Percentiles rank a stretch among this genome's conserved stretches.
phyloP scores from a whole-genome alignment of 2,329 filamentous ascomycete genomes.

The Cladophialophora immunda region DNA sequence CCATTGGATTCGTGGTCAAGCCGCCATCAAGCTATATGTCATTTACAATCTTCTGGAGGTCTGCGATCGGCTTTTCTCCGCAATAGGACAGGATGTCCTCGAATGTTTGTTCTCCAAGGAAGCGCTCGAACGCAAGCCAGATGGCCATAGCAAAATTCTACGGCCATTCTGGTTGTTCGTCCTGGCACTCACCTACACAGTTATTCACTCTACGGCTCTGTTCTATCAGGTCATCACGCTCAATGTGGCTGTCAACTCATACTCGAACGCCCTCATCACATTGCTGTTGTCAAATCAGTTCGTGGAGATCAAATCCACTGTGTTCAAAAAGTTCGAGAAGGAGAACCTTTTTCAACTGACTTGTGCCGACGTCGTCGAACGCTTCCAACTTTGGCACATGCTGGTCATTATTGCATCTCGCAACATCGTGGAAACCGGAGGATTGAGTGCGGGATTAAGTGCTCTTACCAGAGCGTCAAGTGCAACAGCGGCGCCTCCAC shows the following conservation, averaged over 20 bases:
- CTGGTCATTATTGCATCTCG: conserved; percentile 93
- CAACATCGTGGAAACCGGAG: conserved; percentile 95
- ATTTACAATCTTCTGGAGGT: conserved; percentile 97
- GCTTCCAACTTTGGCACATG: conserved; percentile 98
- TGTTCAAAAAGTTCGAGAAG: conserved; percentile 99
- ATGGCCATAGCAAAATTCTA: conserved; percentile 89
- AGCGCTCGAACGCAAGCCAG: conserved; percentile 84
- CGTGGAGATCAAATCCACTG: conserved; percentile 97
- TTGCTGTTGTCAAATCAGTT: conserved; percentile 97
- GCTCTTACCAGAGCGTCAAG: conserved; percentile 46
- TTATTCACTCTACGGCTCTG: conserved; percentile 83
- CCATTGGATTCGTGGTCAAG: conserved; percentile 94
- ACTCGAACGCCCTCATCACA: conserved; percentile 93
- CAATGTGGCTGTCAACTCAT: conserved; percentile 98
- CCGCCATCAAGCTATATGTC: conserved; percentile 97
- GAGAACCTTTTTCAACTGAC: conserved; percentile 97
- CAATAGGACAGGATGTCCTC: conserved; percentile 92
- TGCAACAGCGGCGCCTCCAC: conserved; percentile 48
- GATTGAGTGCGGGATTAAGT: conserved; percentile 66
- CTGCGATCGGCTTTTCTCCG: conserved; percentile 86
- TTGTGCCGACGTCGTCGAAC: conserved; percentile 93
- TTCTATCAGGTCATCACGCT: conserved; percentile 98
- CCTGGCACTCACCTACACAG: conserved; percentile 85
- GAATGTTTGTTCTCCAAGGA: conserved; percentile 95
- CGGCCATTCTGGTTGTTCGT: conserved; percentile 91